phyloP scores from a whole-genome alignment of 1,284 basidiomycete genomes.

The Apiotrichum laibachii region DNA sequence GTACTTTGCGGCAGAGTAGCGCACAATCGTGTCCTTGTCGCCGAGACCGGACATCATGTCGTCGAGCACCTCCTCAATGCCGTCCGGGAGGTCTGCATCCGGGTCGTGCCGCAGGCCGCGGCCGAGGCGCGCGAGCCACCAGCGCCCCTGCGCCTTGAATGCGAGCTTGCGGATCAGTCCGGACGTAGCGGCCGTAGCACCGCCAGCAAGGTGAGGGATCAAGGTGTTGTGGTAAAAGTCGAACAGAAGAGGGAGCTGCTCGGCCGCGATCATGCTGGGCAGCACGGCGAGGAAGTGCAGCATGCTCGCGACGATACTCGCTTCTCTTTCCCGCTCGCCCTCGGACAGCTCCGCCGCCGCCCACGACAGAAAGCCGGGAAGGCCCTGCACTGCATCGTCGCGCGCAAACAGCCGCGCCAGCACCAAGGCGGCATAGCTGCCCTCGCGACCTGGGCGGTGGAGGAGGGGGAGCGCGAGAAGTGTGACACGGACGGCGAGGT shows the following conservation, averaged over 20 bases:
- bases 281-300: constrained; percentile 42
- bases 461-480: constrained; percentile 39
- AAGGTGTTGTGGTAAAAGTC: constrained; percentile 33
- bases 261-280: constrained; percentile 33
- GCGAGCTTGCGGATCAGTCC: constrained; percentile 48
- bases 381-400: constrained; percentile 36
- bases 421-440: constrained; percentile 45
- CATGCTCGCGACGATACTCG: constrained; percentile 36
- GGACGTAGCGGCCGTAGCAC: constrained; percentile 36
- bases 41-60: constrained; percentile 72
- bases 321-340: constrained; percentile 40
- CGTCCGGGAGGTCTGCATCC: constrained; percentile 72
- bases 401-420: constrained; percentile 48
- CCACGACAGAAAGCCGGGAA: constrained; percentile 42
- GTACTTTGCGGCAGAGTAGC: constrained; percentile 93
- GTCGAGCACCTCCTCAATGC: constrained; percentile 72
- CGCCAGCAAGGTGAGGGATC: constrained; percentile 41
- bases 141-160: constrained; percentile 46
- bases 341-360: constrained; percentile 33
- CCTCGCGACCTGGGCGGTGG: constrained; percentile 46
- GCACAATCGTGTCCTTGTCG: constrained; percentile 92
- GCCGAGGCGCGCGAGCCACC: constrained; percentile 45
- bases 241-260: constrained; percentile 37
- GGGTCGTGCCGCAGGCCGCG: constrained; percentile 30
- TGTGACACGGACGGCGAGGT: constrained; percentile 59